Evolutionary conservation across 2,329 filamentous ascomycete genomes (phyloP).

Genomic region (Penicillium sp.): DNA sequence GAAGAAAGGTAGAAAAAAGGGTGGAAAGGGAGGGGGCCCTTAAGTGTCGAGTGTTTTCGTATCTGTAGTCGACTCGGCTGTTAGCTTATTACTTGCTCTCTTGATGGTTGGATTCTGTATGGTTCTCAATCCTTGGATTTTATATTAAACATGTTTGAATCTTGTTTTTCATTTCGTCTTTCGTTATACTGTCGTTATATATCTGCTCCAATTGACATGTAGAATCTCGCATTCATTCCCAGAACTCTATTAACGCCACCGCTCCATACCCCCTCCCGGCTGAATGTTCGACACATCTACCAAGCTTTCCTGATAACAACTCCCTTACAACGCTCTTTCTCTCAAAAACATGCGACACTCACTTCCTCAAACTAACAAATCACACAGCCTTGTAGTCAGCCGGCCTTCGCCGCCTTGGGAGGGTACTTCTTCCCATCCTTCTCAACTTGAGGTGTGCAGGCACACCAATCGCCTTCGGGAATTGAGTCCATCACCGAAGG

Average conservation of each 20-base stretch:
- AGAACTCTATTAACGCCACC: neutral
- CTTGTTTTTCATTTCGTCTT: neutral
- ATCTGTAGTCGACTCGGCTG: neutral
- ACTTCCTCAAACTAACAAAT: slow-evolving; percentile 11
- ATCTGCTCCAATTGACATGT: neutral
- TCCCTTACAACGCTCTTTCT: neutral
- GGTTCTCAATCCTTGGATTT: neutral
- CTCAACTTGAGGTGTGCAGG: slow-evolving; percentile 64
- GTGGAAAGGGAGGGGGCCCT: neutral
- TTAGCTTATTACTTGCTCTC: neutral
- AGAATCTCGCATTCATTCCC: neutral
- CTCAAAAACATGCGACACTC: neutral
- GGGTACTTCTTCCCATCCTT: slow-evolving; percentile 63
- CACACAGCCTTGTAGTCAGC: slow-evolving; percentile 39
- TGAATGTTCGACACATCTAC: neutral
- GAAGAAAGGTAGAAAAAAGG: neutral
- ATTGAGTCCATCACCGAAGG: slow-evolving; percentile 62
- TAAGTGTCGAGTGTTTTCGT: neutral
- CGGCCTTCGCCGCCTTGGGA: slow-evolving; percentile 56
- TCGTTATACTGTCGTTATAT: neutral
- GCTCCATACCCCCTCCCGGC: neutral
- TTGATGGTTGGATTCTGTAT: neutral
- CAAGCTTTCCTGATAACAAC: neutral
- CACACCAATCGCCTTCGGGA: slow-evolving; percentile 61
- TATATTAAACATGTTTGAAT: too few species aligned